Percentiles rank a stretch among this genome's conserved stretches.
Conservation (phyloP, 2,329 filamentous ascomycete genomes). For the Piedraia hortae region DNA sequence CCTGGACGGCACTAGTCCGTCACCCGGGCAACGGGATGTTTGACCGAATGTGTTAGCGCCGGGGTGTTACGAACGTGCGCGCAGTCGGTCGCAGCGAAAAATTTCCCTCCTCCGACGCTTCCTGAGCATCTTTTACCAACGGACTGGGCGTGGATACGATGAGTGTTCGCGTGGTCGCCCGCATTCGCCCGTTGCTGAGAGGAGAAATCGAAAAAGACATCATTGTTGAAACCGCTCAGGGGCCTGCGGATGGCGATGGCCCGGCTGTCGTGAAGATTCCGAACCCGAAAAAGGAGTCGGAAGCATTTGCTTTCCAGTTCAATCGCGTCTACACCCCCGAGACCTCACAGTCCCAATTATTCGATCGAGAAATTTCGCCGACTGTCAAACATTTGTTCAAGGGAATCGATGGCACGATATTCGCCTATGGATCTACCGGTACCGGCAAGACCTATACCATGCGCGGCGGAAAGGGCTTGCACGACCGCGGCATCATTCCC, state of each 20-base stretch:
- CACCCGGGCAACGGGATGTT: no score
- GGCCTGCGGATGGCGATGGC: conserved; percentile 17
- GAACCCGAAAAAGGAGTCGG: conserved; percentile 71
- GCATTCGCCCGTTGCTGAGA: conserved; percentile 67
- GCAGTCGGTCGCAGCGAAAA: no score
- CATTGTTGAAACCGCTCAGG: conserved; percentile 44
- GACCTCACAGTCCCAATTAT: conserved; percentile 63
- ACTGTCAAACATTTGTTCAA: conserved; percentile 84
- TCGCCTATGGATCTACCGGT: conserved; percentile 92
- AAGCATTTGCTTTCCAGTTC: conserved; percentile 86
- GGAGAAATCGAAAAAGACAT: conserved; percentile 67
- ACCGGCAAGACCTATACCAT: conserved; percentile 97
- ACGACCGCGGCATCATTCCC: conserved; percentile 33
- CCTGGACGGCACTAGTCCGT: no score
- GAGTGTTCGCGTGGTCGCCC: conserved; percentile 63
- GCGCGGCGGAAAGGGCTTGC: conserved; percentile 33
- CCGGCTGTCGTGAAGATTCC: conserved; percentile 54
- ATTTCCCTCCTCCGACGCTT: neutral
- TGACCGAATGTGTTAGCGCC: neutral
- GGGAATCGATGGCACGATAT: conserved; percentile 90
- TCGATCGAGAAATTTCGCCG: conserved; percentile 69
- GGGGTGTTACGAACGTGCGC: no score
- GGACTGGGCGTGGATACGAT: no score
- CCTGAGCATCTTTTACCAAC: no score
- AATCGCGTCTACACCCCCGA: conserved; percentile 68